Conservation (phyloP, 1,284 basidiomycete genomes). For the Irpex sp. region DNA sequence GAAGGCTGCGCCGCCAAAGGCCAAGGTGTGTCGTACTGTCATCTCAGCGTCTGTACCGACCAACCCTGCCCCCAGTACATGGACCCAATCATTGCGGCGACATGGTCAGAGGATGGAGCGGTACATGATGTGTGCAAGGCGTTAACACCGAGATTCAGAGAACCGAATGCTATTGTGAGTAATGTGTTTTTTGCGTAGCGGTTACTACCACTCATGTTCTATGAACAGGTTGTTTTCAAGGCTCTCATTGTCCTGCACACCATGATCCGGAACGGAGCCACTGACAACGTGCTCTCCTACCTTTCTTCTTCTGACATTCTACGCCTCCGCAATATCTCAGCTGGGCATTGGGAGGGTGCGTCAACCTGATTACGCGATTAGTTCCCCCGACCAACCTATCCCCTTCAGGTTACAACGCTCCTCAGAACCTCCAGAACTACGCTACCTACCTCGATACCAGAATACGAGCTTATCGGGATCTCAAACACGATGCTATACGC, state of each 20-base stretch:
- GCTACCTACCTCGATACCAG: constrained; percentile 88
- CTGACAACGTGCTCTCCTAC: constrained; percentile 86
- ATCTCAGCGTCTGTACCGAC: not conserved
- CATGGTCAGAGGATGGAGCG: constrained; percentile 89
- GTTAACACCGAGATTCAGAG: constrained; percentile 78
- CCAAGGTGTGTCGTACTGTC: constrained; percentile 59
- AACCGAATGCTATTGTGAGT: constrained; percentile 87
- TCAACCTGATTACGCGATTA: constrained; percentile 9
- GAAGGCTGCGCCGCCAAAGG: constrained; percentile 89
- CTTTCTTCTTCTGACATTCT: constrained; percentile 80
- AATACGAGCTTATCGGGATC: constrained; percentile 85
- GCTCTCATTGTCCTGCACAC: constrained; percentile 93
- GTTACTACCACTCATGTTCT: not conserved
- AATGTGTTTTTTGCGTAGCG: not conserved
- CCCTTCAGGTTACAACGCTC: constrained; percentile 73
- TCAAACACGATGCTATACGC: constrained; percentile 91
- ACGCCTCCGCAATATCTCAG: constrained; percentile 73
- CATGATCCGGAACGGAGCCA: constrained; percentile 91
- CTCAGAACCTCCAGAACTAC: constrained; percentile 86
- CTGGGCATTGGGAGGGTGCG: constrained; percentile 80
- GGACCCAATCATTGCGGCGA: constrained; percentile 92
- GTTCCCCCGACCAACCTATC: not conserved
- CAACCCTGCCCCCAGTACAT: constrained; percentile 50
- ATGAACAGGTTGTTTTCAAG: constrained; percentile 86
- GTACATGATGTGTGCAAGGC: constrained; percentile 91